phyloP scores from a whole-genome alignment of 352 stramenopile genomes.

The Globisporangium acanthophoron region DNA sequence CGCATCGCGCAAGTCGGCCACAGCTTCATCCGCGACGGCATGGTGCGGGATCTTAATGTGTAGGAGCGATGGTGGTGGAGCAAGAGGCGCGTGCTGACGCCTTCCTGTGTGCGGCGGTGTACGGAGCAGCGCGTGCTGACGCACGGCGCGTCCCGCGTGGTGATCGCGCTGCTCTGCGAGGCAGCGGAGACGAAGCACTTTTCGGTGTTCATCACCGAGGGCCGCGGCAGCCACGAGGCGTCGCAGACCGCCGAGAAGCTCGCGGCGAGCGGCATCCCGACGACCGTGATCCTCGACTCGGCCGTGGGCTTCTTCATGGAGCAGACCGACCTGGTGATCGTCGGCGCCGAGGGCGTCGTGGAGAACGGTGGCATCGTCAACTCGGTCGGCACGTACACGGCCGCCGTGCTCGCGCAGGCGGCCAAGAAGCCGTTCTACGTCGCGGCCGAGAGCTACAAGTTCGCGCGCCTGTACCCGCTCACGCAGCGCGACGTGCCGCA shows the following conservation, averaged over 20 bases:
- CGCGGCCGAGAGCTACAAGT: constrained; percentile 98
- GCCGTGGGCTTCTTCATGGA: constrained; percentile 97
- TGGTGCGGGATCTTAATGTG: constrained; percentile 29
- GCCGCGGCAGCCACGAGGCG: constrained; percentile 86
- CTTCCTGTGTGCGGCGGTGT: neutral
- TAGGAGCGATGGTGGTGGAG: no score
- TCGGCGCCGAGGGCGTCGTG: constrained; percentile 94
- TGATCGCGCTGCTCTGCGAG: constrained; percentile 87
- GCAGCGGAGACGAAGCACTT: constrained; percentile 93
- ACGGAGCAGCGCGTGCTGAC: constrained; percentile 83
- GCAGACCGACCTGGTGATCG: constrained; percentile 93
- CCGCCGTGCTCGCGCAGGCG: constrained; percentile 92
- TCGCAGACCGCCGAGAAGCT: constrained; percentile 85
- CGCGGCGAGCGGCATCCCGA: constrained; percentile 87
- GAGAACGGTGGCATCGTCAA: constrained; percentile 98
- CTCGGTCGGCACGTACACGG: constrained; percentile 95
- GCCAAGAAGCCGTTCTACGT: constrained; percentile 98
- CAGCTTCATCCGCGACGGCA: constrained; percentile 93
- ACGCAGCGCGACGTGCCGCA: constrained; percentile 93
- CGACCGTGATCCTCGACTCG: constrained; percentile 94
- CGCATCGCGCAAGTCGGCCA: constrained; percentile 91
- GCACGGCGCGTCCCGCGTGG: constrained; percentile 91
- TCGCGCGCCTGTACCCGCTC: constrained; percentile 96
- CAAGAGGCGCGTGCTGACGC: neutral
- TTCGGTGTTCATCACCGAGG: constrained; percentile 92